Evolutionary conservation across 1,139 yeast genomes (phyloP), one percentile per base, ranked within the genome.

Genomic region (Geotrichum cucujoidarum): DNA sequence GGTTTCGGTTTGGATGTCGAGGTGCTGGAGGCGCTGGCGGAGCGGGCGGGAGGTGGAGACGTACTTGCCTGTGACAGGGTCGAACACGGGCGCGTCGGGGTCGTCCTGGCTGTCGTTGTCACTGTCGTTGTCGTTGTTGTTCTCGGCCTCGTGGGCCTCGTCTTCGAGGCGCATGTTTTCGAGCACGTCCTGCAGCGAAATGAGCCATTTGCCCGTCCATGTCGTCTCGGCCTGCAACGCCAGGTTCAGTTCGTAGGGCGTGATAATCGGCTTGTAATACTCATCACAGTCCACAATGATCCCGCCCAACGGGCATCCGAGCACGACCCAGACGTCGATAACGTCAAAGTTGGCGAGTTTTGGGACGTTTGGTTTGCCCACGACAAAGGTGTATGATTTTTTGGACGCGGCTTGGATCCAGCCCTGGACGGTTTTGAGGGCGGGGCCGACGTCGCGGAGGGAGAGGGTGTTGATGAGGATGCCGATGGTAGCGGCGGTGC

Each of bases 291-390:
- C 95, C 25, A 90, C 67, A 37, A 92, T 81, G 17, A 92, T 83
- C 4, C 98, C 97, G 50, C 95, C 92, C 58, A 89, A 89, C 14
- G 95, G 90, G 66, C 99, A 94, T 0, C 98, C 98, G 20, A 92
- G 68, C 16, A 92, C 78, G 60, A 95, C 90, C 97, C 98, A 92
- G 24, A 86, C 75, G 58, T 92, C 98, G 16, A 92, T 78, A 18
- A 81, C 81, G 55, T 90, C 97, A 62, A 94, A 92, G 65, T 92
- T 92, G 11, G 98, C 98, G 48, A 92, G 72, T 60, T 92, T 92
- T 35, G 98, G 95, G 4, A 92, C 97, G 61, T 92, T 92, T n/a
- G 97, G 97, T 63, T 94, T 94, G 14, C 99, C 99, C 6, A 92
- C 97, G 5, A 90, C 97, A 69, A 92, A 89, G 59, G 88, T 76